These are phyloP conservation scores for Avena sativa DNA, from an alignment of 176 grass and related monocot species.

Conservation along the genomic window DNA sequence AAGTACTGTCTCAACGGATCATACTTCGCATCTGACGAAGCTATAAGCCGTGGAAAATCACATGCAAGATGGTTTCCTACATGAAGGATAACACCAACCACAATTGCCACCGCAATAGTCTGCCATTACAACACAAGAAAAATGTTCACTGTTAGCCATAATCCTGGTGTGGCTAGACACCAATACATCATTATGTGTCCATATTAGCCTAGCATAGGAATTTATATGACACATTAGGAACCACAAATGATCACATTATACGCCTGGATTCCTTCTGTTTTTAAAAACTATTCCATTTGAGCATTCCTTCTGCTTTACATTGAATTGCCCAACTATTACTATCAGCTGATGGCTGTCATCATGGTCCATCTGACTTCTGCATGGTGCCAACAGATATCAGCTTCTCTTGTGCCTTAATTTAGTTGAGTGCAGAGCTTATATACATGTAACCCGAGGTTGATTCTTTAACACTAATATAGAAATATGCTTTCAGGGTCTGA, in stretches of 20 bases:
- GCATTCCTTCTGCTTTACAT: slow-evolving; percentile 4
- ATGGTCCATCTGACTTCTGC: not conserved
- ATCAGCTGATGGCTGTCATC: slow-evolving; percentile 18
- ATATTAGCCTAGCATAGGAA: slow-evolving; percentile 9
- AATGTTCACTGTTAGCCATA: slow-evolving; percentile 34
- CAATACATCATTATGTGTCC: slow-evolving; percentile 1
- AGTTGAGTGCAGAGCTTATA: slow-evolving; percentile 1
- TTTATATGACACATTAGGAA: not conserved
- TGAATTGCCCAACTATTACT: slow-evolving; percentile 22
- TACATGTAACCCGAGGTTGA: not conserved
- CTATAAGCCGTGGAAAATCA: slow-evolving; percentile 86
- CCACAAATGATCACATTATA: slow-evolving; percentile 4
- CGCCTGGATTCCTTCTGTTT: not conserved
- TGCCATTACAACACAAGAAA: slow-evolving; percentile 63
- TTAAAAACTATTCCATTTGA: not conserved
- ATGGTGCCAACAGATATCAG: slow-evolving; percentile 17
- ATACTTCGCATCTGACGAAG: slow-evolving; percentile 61
- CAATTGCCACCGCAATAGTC: slow-evolving; percentile 88
- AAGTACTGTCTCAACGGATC: slow-evolving; percentile 57
- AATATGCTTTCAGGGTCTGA: not conserved
- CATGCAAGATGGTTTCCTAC: slow-evolving; percentile 73
- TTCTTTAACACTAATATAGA: not conserved
- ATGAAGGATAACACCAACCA: slow-evolving; percentile 87
- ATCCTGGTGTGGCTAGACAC: slow-evolving; percentile 31
- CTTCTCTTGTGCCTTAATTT: slow-evolving; percentile 25